These are phyloP conservation scores for Priceomyces carsonii DNA, from an alignment of 805 yeast species.

Conservation along the genomic window DNA sequence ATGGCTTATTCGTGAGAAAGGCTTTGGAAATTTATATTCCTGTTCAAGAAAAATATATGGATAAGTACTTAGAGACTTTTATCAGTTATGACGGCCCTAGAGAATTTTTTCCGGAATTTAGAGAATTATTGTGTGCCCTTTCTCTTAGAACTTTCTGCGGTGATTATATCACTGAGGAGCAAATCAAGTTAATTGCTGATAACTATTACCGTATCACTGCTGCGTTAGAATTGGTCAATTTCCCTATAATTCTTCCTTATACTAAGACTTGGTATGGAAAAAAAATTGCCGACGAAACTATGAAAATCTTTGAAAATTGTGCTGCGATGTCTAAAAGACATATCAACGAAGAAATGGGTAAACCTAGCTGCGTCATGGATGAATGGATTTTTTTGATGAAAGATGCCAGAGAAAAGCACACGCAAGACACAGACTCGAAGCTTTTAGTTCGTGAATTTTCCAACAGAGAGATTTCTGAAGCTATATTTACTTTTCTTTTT, in stretches of 20 bases:
- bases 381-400: constrained; percentile 90
- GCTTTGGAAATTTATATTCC: constrained; percentile 88
- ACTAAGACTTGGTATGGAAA: constrained; percentile 99
- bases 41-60: constrained; percentile 80
- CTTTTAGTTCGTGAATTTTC: constrained; percentile 77
- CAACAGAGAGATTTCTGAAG: constrained; percentile 92
- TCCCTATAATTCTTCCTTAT: constrained; percentile 94
- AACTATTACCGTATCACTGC: constrained; percentile 91
- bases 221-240: constrained; percentile 94
- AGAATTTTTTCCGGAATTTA: constrained; percentile 87
- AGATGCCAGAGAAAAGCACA: constrained; percentile 58
- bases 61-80: constrained; percentile 71
- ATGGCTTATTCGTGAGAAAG: constrained; percentile 81
- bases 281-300: constrained; percentile 88
- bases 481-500: constrained; percentile 92
- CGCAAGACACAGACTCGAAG: constrained; percentile 53
- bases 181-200: constrained; percentile 85
- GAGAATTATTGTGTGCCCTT: constrained; percentile 94
- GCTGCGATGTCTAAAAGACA: constrained; percentile 84
- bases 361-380: constrained; percentile 89
- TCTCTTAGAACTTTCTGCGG: constrained; percentile 96
- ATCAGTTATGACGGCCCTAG: constrained; percentile 63
- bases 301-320: constrained; percentile 87
- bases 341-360: constrained; percentile 69
- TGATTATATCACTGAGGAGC: constrained; percentile 88